Evolutionary conservation across 352 stramenopile species (phyloP).

Genomic region (Thraustochytrium striatum): DNA sequence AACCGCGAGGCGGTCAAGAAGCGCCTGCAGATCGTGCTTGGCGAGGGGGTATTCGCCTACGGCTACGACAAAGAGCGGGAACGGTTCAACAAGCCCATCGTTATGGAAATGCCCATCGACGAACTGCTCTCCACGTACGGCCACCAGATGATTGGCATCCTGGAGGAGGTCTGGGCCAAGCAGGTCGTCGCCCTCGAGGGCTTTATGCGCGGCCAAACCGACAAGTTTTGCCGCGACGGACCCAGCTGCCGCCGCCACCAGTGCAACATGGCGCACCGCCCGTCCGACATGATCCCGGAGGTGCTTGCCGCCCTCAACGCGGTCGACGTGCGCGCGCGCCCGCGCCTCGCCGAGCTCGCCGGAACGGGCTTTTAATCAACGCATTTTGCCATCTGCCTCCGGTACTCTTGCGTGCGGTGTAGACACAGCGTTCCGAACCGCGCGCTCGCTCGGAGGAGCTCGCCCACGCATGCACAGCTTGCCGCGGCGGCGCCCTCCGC

Average conservation of each 20-base stretch:
- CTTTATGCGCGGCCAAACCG: constrained; percentile 29
- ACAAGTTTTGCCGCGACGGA: constrained; percentile 40
- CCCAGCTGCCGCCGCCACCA: constrained; percentile 22
- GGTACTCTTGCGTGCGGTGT: too few relatives aligned
- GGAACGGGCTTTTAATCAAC: background rate
- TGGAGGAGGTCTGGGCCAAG: constrained; percentile 33
- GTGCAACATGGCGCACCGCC: constrained; percentile 45
- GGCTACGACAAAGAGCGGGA: constrained; percentile 18
- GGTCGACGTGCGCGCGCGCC: constrained; percentile 23
- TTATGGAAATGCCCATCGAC: constrained; percentile 41
- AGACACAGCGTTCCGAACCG: too few relatives aligned
- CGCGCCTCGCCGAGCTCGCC: constrained; percentile 1
- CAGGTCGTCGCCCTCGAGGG: constrained; percentile 31
- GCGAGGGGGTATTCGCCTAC: constrained; percentile 17
- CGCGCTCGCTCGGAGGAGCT: too few relatives aligned
- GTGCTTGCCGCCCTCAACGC: constrained; percentile 31
- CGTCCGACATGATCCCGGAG: constrained; percentile 36
- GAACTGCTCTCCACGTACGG: constrained; percentile 28
- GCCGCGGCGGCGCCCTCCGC: too few relatives aligned
- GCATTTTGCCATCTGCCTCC: too few relatives aligned
- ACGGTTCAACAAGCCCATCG: constrained; percentile 40
- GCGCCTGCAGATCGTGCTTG: background rate
- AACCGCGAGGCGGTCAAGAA: background rate
- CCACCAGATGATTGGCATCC: constrained; percentile 8
- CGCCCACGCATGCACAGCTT: too few relatives aligned